Conservation (phyloP, 257 asterid species). For the Plectranthus barbatus region DNA sequence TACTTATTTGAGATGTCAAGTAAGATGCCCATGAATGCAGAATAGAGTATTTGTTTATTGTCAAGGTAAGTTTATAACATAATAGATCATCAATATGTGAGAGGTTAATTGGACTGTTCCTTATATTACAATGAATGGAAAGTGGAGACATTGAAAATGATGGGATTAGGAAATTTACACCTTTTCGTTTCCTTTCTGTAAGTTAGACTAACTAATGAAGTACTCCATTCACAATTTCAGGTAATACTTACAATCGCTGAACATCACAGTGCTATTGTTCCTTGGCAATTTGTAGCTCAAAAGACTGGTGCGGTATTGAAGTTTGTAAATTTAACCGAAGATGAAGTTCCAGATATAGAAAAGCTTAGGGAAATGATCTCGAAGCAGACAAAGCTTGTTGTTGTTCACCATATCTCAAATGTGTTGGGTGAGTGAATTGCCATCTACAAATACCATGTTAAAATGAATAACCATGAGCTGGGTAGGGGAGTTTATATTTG, state of each 20-base stretch:
- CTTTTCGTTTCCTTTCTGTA: not conserved
- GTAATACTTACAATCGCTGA: conserved; percentile 77
- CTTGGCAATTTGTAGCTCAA: conserved; percentile 98
- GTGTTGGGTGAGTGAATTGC: conserved; percentile 56
- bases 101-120: not conserved
- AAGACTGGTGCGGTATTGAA: conserved; percentile 85
- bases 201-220: conserved; percentile 7
- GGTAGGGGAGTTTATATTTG: not conserved
- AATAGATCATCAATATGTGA: not conserved
- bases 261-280: conserved; percentile 96
- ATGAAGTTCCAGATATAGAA: conserved; percentile 75
- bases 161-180: not conserved
- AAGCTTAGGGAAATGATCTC: conserved; percentile 54
- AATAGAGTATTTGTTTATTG: not conserved
- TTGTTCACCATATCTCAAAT: conserved; percentile 82
- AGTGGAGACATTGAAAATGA: not conserved
- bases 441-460: conserved; percentile 5
- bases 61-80: not conserved
- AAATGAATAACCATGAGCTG: not conserved
- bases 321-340: conserved; percentile 52
- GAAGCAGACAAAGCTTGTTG: conserved; percentile 60
- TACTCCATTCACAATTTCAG: conserved; percentile 33
- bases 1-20: too few relatives aligned
- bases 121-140: not conserved
- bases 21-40: too few relatives aligned